phyloP scores from a whole-genome alignment of 108 stramenopile species.

The Tribonema minus region DNA sequence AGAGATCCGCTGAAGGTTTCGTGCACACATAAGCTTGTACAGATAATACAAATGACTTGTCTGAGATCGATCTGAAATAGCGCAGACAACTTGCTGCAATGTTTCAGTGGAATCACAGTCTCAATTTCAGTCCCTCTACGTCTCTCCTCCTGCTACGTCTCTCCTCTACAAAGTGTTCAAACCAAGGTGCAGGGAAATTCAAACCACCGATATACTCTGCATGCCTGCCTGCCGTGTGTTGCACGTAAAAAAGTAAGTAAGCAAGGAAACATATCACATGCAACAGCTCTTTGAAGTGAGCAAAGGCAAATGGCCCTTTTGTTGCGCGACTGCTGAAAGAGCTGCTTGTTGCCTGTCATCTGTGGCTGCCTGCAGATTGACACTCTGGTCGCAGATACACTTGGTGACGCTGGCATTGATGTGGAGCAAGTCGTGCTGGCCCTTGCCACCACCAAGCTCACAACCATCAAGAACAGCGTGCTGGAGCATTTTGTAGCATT shows the following conservation, averaged over 20 bases:
- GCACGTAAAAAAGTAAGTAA: background rate
- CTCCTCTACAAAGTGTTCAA: no score
- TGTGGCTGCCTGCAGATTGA: constrained; percentile 14
- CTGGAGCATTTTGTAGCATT: constrained; percentile 57
- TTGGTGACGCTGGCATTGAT: constrained; percentile 51
- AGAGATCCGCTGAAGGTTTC: constrained; percentile 7
- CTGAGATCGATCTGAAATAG: no score
- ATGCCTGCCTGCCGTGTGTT: background rate
- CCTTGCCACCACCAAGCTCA: constrained; percentile 26
- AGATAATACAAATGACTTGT: no score
- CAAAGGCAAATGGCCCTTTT: background rate
- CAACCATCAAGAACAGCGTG: constrained; percentile 44
- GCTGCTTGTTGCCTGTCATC: background rate
- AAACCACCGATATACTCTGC: background rate
- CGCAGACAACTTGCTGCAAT: no score
- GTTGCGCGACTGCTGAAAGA: background rate
- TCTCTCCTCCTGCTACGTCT: no score
- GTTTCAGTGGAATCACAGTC: no score
- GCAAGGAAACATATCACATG: background rate
- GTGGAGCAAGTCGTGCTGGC: constrained; percentile 52
- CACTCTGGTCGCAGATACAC: constrained; percentile 9
- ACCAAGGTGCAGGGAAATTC: no score
- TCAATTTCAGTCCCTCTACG: no score
- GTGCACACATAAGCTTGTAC: no score
- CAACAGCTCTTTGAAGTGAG: background rate